Evolutionary conservation across 768 basidiomycete species (phyloP).

Genomic region (Megacollybia marginata): DNA sequence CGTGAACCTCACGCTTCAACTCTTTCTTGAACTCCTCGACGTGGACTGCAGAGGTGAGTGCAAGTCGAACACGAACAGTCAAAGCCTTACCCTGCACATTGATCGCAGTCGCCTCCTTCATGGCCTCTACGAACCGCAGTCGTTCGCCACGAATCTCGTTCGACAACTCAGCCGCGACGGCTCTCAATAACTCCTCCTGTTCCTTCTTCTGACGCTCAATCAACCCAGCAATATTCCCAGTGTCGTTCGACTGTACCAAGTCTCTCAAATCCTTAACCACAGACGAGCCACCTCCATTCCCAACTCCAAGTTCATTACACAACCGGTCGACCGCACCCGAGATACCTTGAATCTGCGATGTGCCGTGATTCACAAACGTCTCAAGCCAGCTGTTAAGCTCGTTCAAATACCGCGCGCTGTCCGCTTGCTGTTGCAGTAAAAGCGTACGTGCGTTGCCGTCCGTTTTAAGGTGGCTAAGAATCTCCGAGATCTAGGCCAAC

Average conservation of each 20-base stretch:
- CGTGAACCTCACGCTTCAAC: slow-evolving; percentile 64
- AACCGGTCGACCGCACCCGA: slow-evolving; percentile 55
- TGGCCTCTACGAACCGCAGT: slow-evolving; percentile 86
- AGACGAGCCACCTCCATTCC: slow-evolving; percentile 18
- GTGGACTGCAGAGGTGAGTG: slow-evolving; percentile 43
- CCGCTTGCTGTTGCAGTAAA: slow-evolving; percentile 59
- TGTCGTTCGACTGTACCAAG: slow-evolving; percentile 23
- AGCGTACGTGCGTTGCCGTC: slow-evolving; percentile 40
- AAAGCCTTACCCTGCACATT: slow-evolving; percentile 63
- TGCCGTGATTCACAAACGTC: slow-evolving; percentile 71
- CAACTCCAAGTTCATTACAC: slow-evolving; percentile 42
- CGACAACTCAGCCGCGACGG: slow-evolving; percentile 62
- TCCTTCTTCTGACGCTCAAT: slow-evolving; percentile 67
- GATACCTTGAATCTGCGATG: slow-evolving; percentile 59
- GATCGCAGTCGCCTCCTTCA: slow-evolving; percentile 87
- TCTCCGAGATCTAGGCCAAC: slow-evolving; percentile 28
- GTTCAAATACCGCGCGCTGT: slow-evolving; percentile 71
- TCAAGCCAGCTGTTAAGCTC: slow-evolving; percentile 85
- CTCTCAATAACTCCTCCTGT: slow-evolving; percentile 62
- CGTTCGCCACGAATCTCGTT: slow-evolving; percentile 83
- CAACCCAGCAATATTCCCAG: slow-evolving; percentile 36
- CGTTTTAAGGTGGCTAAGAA: slow-evolving; percentile 40
- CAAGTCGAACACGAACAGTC: slow-evolving; percentile 1
- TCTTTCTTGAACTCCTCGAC: slow-evolving; percentile 86
- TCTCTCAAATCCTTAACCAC: slow-evolving; percentile 25